A percentile compares a stretch with the other conserved stretches of the same genome.
These are phyloP conservation scores for Dactylonectria macrodidyma DNA, from an alignment of 2,329 filamentous ascomycete genomes.

Conservation along the genomic window DNA sequence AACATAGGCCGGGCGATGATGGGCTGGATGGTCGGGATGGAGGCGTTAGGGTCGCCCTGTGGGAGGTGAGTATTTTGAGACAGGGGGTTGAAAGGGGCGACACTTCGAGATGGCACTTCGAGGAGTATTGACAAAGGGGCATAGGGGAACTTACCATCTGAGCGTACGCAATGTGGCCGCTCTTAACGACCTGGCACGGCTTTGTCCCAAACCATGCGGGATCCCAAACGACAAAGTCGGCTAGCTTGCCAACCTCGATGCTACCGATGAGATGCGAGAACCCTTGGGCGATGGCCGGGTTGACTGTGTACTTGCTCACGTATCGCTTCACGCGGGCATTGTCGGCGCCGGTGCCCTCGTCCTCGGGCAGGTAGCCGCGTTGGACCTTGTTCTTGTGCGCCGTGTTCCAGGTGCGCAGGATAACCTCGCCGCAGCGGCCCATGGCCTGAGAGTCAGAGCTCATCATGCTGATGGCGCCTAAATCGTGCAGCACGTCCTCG, in stretches of 20 bases:
- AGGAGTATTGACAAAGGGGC: neutral
- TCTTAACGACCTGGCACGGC: slow-evolving; percentile 86
- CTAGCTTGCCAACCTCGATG: slow-evolving; percentile 89
- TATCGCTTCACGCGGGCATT: slow-evolving; percentile 95
- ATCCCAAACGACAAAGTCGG: slow-evolving; percentile 91
- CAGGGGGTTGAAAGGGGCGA: neutral
- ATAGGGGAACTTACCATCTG: slow-evolving; percentile 77
- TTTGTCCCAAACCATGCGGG: slow-evolving; percentile 90
- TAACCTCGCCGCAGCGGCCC: slow-evolving; percentile 95
- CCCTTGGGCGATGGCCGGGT: slow-evolving; percentile 91
- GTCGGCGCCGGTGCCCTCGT: slow-evolving; percentile 84
- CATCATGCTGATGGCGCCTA: slow-evolving; percentile 98
- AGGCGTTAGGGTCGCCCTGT: slow-evolving; percentile 84
- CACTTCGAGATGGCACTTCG: too few relatives aligned
- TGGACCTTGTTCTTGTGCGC: slow-evolving; percentile 97
- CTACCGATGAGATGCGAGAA: slow-evolving; percentile 91
- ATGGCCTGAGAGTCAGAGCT: slow-evolving; percentile 95
- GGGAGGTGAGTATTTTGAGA: slow-evolving; percentile 20
- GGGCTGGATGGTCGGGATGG: slow-evolving; percentile 90
- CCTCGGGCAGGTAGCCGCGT: slow-evolving; percentile 82
- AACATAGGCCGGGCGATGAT: slow-evolving; percentile 90
- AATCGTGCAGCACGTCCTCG: slow-evolving; percentile 94
- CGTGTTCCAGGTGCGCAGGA: slow-evolving; percentile 95
- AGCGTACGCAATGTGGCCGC: slow-evolving; percentile 85
- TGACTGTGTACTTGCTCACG: slow-evolving; percentile 96